phyloP scores from a whole-genome alignment of 2,329 filamentous ascomycete genomes.

The Aspergillus oerlinghausenensis region DNA sequence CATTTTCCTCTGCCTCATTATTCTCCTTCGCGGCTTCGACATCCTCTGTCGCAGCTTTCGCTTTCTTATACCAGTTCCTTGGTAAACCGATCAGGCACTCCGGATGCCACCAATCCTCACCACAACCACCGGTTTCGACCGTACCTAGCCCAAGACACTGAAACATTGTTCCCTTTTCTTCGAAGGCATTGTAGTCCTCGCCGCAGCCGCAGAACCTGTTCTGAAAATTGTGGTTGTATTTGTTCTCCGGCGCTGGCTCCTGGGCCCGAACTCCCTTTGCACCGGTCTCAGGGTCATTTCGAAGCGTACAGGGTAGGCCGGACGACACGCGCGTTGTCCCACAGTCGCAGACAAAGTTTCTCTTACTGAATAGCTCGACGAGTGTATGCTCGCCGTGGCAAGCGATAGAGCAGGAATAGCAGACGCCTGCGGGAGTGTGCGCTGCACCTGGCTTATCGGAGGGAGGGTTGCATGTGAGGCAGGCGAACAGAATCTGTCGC shows the following conservation, averaged over 20 bases:
- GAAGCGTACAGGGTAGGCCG: conserved; percentile 69
- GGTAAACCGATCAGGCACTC: conserved; percentile 82
- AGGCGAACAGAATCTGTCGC: conserved; percentile 85
- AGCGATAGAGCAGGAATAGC: conserved; percentile 93
- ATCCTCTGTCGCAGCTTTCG: conserved; percentile 17
- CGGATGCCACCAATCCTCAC: conserved; percentile 97
- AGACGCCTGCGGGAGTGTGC: conserved; percentile 75
- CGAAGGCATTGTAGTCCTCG: conserved; percentile 79
- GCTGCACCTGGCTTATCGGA: conserved; percentile 59
- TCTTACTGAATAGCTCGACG: conserved; percentile 93
- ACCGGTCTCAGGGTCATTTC: conserved; percentile 67
- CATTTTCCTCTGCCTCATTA: conserved; percentile 31
- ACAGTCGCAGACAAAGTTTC: conserved; percentile 94
- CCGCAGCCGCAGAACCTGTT: conserved; percentile 90
- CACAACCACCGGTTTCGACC: conserved; percentile 78
- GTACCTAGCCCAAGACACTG: conserved; percentile 86
- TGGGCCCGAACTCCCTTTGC: conserved; percentile 77
- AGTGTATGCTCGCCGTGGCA: conserved; percentile 94
- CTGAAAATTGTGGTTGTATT: conserved; percentile 92
- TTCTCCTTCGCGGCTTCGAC: conserved; percentile 23
- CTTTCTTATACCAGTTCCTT: conserved; percentile 55
- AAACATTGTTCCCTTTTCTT: conserved; percentile 96
- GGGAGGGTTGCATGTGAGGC: conserved; percentile 85
- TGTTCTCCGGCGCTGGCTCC: conserved; percentile 64
- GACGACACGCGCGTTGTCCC: conserved; percentile 75